A percentile compares a stretch with the other conserved stretches of the same genome.
Evolutionary conservation across 1,284 basidiomycete genomes (phyloP).

Genomic region (Ustilago xerochloae): DNA sequence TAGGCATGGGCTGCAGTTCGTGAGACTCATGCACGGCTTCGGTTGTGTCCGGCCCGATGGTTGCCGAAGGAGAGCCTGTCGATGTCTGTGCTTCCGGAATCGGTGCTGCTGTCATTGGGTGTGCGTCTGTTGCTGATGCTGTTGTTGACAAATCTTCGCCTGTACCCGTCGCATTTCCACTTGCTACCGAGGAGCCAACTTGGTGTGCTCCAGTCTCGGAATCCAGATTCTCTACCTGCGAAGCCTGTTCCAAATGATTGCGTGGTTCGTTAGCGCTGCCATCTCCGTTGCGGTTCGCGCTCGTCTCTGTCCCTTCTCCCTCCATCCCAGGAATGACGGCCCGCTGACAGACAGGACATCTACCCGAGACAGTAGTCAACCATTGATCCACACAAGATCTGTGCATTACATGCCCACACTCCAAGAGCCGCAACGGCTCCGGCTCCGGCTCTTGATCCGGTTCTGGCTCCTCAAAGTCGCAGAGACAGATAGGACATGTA

Average conservation of each 20-base stretch:
- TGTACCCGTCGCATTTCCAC: not conserved
- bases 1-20: conserved; percentile 16
- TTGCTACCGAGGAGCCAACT: not conserved
- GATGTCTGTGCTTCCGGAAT: not conserved
- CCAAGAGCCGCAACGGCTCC: conserved; percentile 53
- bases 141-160: not conserved
- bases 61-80: not conserved
- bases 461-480: conserved; percentile 52
- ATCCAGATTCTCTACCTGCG: not conserved
- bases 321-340: conserved; percentile 32
- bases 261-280: not conserved
- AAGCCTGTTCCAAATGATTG: not conserved
- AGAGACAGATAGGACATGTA: conserved; percentile 62
- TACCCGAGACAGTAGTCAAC: conserved; percentile 55
- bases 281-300: not conserved
- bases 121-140: not conserved
- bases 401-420: conserved; percentile 60
- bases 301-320: not conserved
- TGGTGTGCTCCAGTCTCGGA: not conserved
- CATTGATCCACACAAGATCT: conserved; percentile 58
- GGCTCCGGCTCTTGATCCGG: conserved; percentile 29
- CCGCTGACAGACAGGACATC: conserved; percentile 60
- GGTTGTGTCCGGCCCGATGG: not conserved
- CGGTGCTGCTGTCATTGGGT: not conserved
- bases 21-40: conserved; percentile 5